Conservation (phyloP, 129 eudicot species). For the Logfia minima region DNA sequence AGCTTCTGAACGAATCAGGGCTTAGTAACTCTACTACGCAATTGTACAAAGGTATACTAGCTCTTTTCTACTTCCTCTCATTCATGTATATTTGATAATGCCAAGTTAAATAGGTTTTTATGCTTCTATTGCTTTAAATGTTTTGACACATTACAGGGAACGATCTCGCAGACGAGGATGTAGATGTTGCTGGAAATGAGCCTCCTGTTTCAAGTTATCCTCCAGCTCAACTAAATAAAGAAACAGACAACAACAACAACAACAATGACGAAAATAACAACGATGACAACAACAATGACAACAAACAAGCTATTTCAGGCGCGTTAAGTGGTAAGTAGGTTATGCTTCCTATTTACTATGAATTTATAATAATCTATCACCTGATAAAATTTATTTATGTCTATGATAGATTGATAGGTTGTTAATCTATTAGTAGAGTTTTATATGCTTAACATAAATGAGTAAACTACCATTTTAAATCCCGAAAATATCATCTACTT, state of each 20-base stretch:
- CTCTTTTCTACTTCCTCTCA: neutral
- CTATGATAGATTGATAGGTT: neutral
- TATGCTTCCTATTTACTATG: slow-evolving; percentile 17
- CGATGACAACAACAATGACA: slow-evolving; percentile 17
- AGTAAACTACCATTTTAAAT: neutral
- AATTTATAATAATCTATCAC: neutral
- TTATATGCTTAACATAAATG: neutral
- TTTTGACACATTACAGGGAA: slow-evolving; percentile 37
- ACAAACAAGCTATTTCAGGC: slow-evolving; percentile 39
- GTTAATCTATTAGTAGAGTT: neutral
- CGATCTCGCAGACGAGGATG: slow-evolving; percentile 53
- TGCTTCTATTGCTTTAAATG: neutral
- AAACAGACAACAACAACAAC: slow-evolving; percentile 26
- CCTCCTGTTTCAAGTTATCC: slow-evolving; percentile 68
- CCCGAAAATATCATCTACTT: neutral
- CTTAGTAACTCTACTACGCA: slow-evolving; percentile 86
- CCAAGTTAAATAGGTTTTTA: slow-evolving; percentile 2
- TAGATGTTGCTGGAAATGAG: slow-evolving; percentile 75
- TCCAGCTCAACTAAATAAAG: slow-evolving; percentile 44
- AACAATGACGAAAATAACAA: slow-evolving; percentile 3
- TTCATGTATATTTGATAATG: neutral
- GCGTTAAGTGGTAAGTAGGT: slow-evolving; percentile 33
- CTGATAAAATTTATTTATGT: slow-evolving; percentile 12
- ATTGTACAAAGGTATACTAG: slow-evolving; percentile 55
- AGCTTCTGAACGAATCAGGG: slow-evolving; percentile 78